phyloP scores from a whole-genome alignment of 2,329 filamentous ascomycete genomes.

The Dothiorella sarmentorum region DNA sequence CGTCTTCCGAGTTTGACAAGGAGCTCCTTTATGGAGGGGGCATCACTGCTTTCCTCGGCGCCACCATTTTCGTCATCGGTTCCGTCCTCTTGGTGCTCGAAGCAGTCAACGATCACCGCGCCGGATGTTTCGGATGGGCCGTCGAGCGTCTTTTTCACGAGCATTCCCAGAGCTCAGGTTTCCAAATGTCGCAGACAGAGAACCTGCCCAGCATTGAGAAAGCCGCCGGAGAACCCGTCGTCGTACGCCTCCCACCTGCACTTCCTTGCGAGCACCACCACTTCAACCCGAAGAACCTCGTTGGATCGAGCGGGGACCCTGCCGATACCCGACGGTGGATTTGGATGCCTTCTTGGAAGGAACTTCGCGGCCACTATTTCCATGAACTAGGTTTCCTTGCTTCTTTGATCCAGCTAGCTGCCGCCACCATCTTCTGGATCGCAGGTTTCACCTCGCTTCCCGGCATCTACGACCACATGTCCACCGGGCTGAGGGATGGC shows the following conservation, averaged over 20 bases:
- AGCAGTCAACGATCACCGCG: conserved; percentile 64
- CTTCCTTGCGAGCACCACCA: conserved; percentile 36
- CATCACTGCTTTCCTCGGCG: conserved; percentile 63
- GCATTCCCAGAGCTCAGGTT: conserved; percentile 20
- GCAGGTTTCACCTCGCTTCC: conserved; percentile 59
- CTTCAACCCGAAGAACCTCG: conserved; percentile 31
- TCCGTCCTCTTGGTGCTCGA: conserved; percentile 63
- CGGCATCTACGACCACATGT: conserved; percentile 52
- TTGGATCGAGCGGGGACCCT: conserved; percentile 22
- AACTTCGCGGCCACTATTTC: conserved; percentile 59
- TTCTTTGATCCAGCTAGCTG: conserved; percentile 54
- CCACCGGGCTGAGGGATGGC: conserved; percentile 48
- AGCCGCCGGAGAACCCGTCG: conserved; percentile 5
- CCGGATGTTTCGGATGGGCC: conserved; percentile 68
- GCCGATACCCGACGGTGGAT: conserved; percentile 41
- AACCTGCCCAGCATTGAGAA: conserved; percentile 22
- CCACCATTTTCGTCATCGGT: conserved; percentile 63
- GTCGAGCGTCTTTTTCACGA: conserved; percentile 44
- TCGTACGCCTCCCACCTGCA: neutral
- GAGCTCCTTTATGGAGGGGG: conserved; percentile 57
- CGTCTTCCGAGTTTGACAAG: conserved; percentile 51
- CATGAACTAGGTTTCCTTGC: conserved; percentile 63
- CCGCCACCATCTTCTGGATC: conserved; percentile 63
- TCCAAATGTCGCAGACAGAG: conserved; percentile 12
- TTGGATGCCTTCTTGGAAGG: conserved; percentile 58